These are phyloP conservation scores for Amaranthus palmeri DNA, from an alignment of 148 eudicot species.

Conservation along the genomic window DNA sequence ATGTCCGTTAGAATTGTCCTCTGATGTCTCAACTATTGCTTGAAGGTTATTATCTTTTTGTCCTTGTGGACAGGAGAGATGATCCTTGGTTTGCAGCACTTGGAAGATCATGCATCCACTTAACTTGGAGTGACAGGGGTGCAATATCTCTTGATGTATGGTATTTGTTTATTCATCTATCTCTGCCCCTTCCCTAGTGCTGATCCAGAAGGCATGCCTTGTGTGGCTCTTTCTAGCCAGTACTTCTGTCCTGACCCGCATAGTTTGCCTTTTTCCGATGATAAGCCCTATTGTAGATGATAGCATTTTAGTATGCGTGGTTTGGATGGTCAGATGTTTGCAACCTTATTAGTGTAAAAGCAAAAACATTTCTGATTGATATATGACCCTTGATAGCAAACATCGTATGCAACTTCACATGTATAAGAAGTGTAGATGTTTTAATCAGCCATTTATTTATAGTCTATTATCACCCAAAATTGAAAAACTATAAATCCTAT, in stretches of 20 bases:
- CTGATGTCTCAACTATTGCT: background rate
- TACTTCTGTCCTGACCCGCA: background rate
- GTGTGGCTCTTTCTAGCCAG: background rate
- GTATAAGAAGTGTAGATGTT: too few species aligned
- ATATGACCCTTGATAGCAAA: too few species aligned
- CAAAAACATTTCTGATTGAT: too few species aligned
- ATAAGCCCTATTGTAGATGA: too few species aligned
- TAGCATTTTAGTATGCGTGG: too few species aligned
- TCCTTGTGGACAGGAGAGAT: constrained; percentile 51
- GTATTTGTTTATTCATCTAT: constrained; percentile 5
- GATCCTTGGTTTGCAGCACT: constrained; percentile 90
- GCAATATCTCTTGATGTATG: constrained; percentile 95
- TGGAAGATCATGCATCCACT: constrained; percentile 88
- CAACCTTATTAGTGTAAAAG: too few species aligned
- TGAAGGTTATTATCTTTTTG: constrained; percentile 12
- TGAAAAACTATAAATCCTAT: too few species aligned
- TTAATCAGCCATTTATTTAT: too few species aligned
- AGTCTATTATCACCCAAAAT: too few species aligned
- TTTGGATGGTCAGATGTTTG: too few species aligned
- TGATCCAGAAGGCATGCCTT: background rate
- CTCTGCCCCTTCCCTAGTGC: background rate
- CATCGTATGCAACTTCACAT: too few species aligned
- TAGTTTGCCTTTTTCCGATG: too few species aligned
- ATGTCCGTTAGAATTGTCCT: background rate
- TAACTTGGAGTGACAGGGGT: constrained; percentile 93